Evolutionary conservation across 306 rosid genomes (phyloP), one percentile per base, ranked within the genome.

Genomic region (Glycine tomentella): DNA sequence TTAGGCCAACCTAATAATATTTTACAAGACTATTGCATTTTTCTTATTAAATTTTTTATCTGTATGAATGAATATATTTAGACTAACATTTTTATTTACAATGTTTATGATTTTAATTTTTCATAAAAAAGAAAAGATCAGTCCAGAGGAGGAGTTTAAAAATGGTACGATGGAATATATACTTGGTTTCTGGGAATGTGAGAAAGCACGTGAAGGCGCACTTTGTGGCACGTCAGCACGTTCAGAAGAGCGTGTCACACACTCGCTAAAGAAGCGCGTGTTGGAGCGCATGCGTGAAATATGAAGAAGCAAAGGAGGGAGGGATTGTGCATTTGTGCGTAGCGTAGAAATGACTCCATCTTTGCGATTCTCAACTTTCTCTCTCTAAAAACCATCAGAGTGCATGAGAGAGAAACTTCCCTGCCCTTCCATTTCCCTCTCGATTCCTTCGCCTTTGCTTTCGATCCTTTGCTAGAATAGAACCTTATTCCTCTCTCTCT

Each of bases 311-410:
- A 33, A 59, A 20, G 44, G 12, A 33, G 7, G 49, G 33, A 45
- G 2, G 10, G 48, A 6, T n/a, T 33, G 8, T 50, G 44, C 31
- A 2, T 25, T 38, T 4, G 5, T 36, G 40, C 5, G 82, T 85
- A 52, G 97, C 91, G 91, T 92, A 69, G 83, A 83, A 80, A 90
- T 80, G 72, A 90, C 89, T 85, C 88, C 59, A 90, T 79, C 87
- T 75, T 74, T 34, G 45, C 77, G 69, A 84, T 67, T 81, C 84
- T 12, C 31, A 25, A 25, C 31, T 61, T 46, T 71, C 80, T 63
- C 79, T 62, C 80, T 82, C 82, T 33, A 33, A n/a, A 38, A 82
- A 65, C 31, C 5, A 52, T 8, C 5, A 80, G 45, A 80, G 45
- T 40, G 61, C 5, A 63, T 59, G 85, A 82, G 75, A 82, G 85